A percentile compares a stretch with the other conserved stretches of the same genome.
These are phyloP conservation scores for Aureobasidium sp. DNA, from an alignment of 2,329 filamentous ascomycete genomes.

Conservation along the genomic window DNA sequence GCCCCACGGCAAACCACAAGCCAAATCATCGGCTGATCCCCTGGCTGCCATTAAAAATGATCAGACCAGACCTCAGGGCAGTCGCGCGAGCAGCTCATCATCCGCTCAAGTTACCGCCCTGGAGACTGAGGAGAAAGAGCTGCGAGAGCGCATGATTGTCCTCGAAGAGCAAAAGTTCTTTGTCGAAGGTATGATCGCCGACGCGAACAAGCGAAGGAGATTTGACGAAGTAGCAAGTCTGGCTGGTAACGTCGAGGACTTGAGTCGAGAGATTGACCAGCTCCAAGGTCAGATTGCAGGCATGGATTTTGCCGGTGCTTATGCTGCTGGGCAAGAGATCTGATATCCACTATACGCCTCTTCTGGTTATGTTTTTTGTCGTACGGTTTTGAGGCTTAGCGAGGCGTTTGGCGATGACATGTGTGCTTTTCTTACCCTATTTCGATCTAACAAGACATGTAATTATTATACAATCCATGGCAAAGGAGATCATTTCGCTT, in stretches of 20 bases:
- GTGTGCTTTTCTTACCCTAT: neutral
- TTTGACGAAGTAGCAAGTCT: constrained; percentile 83
- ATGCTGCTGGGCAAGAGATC: constrained; percentile 18
- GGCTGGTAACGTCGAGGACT: constrained; percentile 71
- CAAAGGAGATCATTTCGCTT: too few relatives aligned
- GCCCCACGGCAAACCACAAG: constrained; percentile 37
- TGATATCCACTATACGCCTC: neutral
- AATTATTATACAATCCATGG: too few relatives aligned
- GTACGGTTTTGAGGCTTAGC: neutral
- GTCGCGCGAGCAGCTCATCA: constrained; percentile 49
- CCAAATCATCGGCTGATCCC: constrained; percentile 32
- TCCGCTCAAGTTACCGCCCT: constrained; percentile 52
- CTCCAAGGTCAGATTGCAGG: constrained; percentile 28
- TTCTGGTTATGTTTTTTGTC: neutral
- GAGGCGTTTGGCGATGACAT: constrained; percentile 8
- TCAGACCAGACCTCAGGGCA: constrained; percentile 34
- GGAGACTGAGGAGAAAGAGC: constrained; percentile 75
- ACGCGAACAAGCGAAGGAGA: constrained; percentile 65
- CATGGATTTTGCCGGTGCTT: constrained; percentile 34
- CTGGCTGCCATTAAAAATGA: constrained; percentile 53
- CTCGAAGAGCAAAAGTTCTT: constrained; percentile 89
- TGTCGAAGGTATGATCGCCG: constrained; percentile 75
- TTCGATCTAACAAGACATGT: too few relatives aligned
- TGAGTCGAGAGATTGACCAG: constrained; percentile 67
- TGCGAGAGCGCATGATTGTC: constrained; percentile 72